Evolutionary conservation across 495 filamentous ascomycete genomes (phyloP).

Genomic region (Evernia prunastri): DNA sequence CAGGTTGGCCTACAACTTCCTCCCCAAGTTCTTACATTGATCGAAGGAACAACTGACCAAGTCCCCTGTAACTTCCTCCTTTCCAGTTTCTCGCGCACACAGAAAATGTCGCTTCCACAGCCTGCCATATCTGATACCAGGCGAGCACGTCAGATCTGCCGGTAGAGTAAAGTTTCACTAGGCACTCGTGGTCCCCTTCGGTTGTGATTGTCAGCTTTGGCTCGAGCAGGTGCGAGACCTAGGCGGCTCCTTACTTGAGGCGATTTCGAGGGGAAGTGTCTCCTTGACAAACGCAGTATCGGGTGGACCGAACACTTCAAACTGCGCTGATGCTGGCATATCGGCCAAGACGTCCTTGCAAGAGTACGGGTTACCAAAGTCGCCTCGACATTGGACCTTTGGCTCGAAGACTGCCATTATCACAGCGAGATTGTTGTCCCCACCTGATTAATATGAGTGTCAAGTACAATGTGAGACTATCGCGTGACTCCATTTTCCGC

Average conservation of each 20-base stretch:
- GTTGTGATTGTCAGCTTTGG: not conserved
- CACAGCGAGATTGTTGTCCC: conserved; percentile 15
- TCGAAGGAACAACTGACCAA: conserved; percentile 32
- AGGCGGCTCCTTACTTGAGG: not conserved
- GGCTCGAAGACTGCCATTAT: conserved; percentile 6
- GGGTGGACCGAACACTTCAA: not conserved
- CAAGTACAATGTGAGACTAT: not conserved
- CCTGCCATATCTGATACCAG: conserved; percentile 13
- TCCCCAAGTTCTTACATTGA: not conserved
- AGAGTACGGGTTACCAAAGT: not conserved
- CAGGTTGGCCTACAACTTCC: conserved; percentile 33
- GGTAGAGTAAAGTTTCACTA: not conserved
- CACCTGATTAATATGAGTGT: not conserved
- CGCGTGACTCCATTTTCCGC: not conserved
- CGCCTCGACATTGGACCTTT: not conserved
- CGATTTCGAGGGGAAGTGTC: not conserved
- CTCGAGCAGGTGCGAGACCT: not conserved
- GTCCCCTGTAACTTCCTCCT: not conserved
- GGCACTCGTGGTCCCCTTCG: not conserved
- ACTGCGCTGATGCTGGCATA: conserved; percentile 3
- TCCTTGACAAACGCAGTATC: not conserved
- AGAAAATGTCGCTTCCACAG: conserved; percentile 5
- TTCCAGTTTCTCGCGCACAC: not conserved
- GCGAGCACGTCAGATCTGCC: not conserved
- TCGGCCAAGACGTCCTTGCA: conserved; percentile 5